phyloP scores from a whole-genome alignment of 2,329 filamentous ascomycete genomes.

The Tolypocladium nubicola region DNA sequence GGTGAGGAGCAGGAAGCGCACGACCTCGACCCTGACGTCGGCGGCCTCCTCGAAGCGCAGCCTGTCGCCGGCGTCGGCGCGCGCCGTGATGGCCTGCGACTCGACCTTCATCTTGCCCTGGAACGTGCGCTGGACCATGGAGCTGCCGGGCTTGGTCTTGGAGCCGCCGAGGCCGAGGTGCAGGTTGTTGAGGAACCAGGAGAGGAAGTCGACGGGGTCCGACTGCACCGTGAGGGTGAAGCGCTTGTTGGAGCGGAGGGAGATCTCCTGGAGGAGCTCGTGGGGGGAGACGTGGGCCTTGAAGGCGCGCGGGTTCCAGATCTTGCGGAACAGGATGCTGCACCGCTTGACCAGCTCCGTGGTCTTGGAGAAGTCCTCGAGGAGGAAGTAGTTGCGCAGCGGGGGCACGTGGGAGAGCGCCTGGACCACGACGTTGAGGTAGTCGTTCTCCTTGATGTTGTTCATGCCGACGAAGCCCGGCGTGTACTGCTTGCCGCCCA shows the following conservation, averaged over 20 bases:
- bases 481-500: conserved; percentile 74
- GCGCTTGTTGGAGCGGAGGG: conserved; percentile 79
- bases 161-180: conserved; percentile 86
- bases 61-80: conserved; percentile 76
- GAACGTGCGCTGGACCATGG: conserved; percentile 85
- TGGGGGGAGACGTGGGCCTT: conserved; percentile 95
- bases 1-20: conserved; percentile 82
- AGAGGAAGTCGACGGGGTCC: conserved; percentile 91
- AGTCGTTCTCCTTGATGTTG: conserved; percentile 99
- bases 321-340: conserved; percentile 84
- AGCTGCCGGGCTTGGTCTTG: conserved; percentile 73
- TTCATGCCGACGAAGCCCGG: conserved; percentile 98
- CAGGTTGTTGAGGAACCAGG: conserved; percentile 95
- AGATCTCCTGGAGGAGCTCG: conserved; percentile 91
- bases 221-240: conserved; percentile 87
- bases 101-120: conserved; percentile 88
- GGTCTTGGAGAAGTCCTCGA: conserved; percentile 65
- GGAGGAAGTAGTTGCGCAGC: conserved; percentile 81
- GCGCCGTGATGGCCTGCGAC: conserved; percentile 85
- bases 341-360: conserved; percentile 80
- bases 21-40: conserved; percentile 64
- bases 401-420: conserved; percentile 82
- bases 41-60: conserved; percentile 88
- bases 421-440: conserved; percentile 91
- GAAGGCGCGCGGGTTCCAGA: conserved; percentile 96